Base-by-base conservation (phyloP, 2,329 filamentous ascomycete species). In the Nigrospora oryzae region DNA sequence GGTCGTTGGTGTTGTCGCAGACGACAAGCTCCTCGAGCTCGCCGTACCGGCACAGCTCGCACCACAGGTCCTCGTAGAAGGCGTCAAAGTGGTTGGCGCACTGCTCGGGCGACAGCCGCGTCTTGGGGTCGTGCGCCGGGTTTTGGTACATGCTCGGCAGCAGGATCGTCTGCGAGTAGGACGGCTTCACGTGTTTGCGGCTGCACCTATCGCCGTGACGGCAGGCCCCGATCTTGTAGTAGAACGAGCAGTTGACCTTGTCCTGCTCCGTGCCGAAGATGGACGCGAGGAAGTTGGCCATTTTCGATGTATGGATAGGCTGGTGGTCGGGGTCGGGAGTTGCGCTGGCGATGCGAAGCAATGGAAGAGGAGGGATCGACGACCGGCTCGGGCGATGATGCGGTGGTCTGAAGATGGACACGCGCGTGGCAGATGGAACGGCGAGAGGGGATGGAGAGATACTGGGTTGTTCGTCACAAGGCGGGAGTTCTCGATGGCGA, bases 191-290 rank as follows among this genome's bases (percentile, higher is more conserved):
- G 70, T 98, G 93, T 70, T 98, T 98, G 58, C 93, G 84, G 50
- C 87, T 94, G 78, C 93, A 98, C 62, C 93, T 88, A 71, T 98
- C 93, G 63, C 93, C 93, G 76, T 98, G 93, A 51, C 93, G 85
- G 75, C 93, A 98, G 44, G 93, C 93, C 65, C 93, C 93, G 68
- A 98, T 98, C 75, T 98, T 98, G 86, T 96, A 90, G 82, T 98
- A 98, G 81, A 98, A 98, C 46, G 86, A 93, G 80, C 93, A 96
- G 79, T 97, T 96, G 74, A 96, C 90, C 65, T 91, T 98, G 83
- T 98, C 93, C 69, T 97, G 93, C 78, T 98, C 93, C 30, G 93
- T 98, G 62, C 93, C 93, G 77, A 98, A 98, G 73, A 98, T 98
- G 64, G 89, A 95, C 61, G 93, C 93, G 66, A 98, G 86, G 66